phyloP scores from a whole-genome alignment of 2,329 filamentous ascomycete genomes.

The Fusarium sp. region DNA sequence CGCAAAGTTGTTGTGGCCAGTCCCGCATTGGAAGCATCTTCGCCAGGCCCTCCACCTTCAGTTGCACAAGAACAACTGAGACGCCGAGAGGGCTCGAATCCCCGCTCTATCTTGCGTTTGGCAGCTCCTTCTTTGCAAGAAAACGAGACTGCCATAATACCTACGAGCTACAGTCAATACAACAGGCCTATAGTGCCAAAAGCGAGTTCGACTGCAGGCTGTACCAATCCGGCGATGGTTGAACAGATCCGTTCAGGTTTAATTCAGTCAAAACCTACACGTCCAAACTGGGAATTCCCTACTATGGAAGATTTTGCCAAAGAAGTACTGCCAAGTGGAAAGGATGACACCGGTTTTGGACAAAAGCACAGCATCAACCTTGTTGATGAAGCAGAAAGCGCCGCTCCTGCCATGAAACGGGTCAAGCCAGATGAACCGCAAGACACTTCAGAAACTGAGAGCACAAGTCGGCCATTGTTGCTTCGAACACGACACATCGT shows the following conservation, averaged over 20 bases:
- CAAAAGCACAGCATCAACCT: background rate
- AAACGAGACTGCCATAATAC: background rate
- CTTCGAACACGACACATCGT: background rate
- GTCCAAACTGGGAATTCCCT: constrained; percentile 31
- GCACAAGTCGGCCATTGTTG: background rate
- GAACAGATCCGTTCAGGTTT: constrained; percentile 46
- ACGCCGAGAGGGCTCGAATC: constrained; percentile 45
- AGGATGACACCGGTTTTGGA: background rate
- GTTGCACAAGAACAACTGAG: constrained; percentile 51
- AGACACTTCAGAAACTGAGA: background rate
- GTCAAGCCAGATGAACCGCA: constrained; percentile 20
- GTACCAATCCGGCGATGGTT: constrained; percentile 34
- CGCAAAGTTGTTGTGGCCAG: constrained; percentile 51
- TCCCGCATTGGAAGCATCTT: constrained; percentile 37
- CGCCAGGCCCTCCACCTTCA: constrained; percentile 46
- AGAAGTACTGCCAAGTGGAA: constrained; percentile 6
- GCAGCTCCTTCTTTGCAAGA: constrained; percentile 19
- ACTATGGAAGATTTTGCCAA: constrained; percentile 44
- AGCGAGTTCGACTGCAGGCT: background rate
- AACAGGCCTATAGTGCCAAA: constrained; percentile 36
- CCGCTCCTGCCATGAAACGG: constrained; percentile 15
- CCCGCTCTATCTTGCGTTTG: constrained; percentile 52
- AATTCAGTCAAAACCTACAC: constrained; percentile 18
- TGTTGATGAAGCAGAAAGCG: background rate
- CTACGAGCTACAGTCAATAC: constrained; percentile 38